A percentile compares a stretch with the other conserved stretches of the same genome.
Evolutionary conservation across 2,329 filamentous ascomycete species (phyloP).

Genomic region (Aspergillaceae sp.): DNA sequence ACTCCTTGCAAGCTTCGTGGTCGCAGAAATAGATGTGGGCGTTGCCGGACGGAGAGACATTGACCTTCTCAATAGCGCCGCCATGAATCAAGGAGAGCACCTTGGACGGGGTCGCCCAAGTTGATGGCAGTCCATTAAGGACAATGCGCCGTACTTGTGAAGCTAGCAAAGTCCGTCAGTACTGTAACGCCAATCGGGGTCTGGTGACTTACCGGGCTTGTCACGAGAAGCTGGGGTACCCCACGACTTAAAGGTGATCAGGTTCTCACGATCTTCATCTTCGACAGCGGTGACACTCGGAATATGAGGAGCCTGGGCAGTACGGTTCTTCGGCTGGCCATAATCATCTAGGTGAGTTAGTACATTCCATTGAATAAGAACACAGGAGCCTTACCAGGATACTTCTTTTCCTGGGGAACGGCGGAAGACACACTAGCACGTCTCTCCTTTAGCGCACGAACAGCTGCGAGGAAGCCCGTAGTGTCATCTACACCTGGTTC

Average conservation of each 20-base stretch:
- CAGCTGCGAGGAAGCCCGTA: background rate
- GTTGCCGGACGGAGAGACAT: slow-evolving; percentile 11
- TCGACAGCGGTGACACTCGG: slow-evolving; percentile 3
- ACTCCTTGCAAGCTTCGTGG: slow-evolving; percentile 25
- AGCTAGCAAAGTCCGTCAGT: slow-evolving; percentile 7
- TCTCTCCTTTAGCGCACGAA: background rate
- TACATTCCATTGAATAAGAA: background rate
- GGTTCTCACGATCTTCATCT: slow-evolving; percentile 22
- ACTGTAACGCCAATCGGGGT: too few species aligned
- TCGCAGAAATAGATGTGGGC: slow-evolving; percentile 31
- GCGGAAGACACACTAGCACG: background rate
- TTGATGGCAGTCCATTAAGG: slow-evolving; percentile 28
- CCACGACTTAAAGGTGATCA: slow-evolving; percentile 24
- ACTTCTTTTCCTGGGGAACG: background rate
- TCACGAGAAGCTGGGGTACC: slow-evolving; percentile 18
- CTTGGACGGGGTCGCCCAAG: slow-evolving; percentile 21
- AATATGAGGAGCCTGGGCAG: background rate
- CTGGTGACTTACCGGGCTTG: slow-evolving; percentile 17
- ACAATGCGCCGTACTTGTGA: slow-evolving; percentile 23
- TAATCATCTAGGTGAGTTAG: background rate
- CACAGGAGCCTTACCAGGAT: background rate
- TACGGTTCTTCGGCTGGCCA: background rate
- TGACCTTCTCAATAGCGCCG: slow-evolving; percentile 29
- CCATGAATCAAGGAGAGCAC: slow-evolving; percentile 32
- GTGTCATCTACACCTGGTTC: background rate